Evolutionary conservation across 2,329 filamentous ascomycete species (phyloP).

Genomic region (Arachnopeziza araneosa): DNA sequence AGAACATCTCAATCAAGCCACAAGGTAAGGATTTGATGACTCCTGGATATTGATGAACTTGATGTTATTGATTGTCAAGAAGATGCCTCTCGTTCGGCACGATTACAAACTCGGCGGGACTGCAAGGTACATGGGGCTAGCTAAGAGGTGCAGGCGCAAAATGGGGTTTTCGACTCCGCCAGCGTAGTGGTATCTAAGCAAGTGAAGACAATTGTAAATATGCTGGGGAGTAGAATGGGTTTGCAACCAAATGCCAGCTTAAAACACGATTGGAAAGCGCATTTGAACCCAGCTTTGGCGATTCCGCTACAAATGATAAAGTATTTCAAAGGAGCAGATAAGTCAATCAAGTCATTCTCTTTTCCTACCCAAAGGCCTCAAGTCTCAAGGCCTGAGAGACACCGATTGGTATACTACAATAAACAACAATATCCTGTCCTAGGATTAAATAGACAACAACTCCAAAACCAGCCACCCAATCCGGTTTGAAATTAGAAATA

Average conservation of each 20-base stretch:
- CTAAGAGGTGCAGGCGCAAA: neutral
- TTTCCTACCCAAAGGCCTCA: neutral
- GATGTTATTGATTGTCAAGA: neutral
- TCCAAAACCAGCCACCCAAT: neutral
- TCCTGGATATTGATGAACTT: neutral
- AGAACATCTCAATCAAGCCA: neutral
- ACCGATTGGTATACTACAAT: neutral
- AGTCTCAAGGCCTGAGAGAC: neutral
- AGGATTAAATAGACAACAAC: neutral
- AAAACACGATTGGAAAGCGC: too few species aligned
- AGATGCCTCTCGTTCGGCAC: neutral
- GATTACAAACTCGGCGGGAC: neutral
- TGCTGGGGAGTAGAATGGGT: too few species aligned
- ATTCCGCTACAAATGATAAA: too few species aligned
- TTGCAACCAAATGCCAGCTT: too few species aligned
- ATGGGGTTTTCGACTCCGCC: neutral
- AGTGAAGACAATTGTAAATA: too few species aligned
- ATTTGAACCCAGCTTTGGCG: too few species aligned
- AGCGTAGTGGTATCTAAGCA: too few species aligned
- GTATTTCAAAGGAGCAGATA: neutral
- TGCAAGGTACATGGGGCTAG: neutral
- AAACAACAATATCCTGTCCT: neutral
- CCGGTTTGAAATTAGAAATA: neutral
- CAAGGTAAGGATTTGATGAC: too few species aligned
- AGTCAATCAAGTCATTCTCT: neutral